Evolutionary conservation across 176 grass and related monocot genomes (phyloP).

Genomic region (Musa beccarii): DNA sequence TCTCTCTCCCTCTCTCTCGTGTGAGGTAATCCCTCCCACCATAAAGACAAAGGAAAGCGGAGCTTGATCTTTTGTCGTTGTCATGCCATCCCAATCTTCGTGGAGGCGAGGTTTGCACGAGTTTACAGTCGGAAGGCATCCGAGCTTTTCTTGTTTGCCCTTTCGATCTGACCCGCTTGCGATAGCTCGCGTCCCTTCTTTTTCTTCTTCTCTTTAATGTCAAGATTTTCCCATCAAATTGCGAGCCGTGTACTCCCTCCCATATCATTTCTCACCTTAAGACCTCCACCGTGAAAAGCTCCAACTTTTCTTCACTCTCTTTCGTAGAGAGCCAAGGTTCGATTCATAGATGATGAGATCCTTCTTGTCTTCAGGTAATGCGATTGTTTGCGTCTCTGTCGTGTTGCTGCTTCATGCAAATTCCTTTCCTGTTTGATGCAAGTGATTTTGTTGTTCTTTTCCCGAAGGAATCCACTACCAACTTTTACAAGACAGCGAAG

Average conservation of each 20-base stretch:
- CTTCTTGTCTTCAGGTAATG: not conserved
- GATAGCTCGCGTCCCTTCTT: too few species aligned
- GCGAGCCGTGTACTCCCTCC: not conserved
- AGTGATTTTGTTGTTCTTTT: not conserved
- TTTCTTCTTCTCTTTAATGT: too few species aligned
- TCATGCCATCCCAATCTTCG: not conserved
- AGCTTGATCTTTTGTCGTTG: not conserved
- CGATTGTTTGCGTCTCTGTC: not conserved
- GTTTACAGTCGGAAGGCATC: too few species aligned
- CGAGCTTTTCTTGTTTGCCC: too few species aligned
- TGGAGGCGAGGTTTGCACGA: not conserved
- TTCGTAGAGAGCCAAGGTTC: not conserved
- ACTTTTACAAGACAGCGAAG: not conserved
- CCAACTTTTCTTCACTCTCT: not conserved
- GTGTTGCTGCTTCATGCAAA: not conserved
- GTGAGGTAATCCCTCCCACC: not conserved
- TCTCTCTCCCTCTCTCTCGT: not conserved
- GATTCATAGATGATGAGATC: not conserved
- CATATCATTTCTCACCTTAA: not conserved
- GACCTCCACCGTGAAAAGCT: slow-evolving; percentile 1
- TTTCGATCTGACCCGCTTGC: too few species aligned
- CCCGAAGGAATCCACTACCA: not conserved
- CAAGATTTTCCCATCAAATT: not conserved
- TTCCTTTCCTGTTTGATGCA: not conserved
- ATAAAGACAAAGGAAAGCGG: not conserved